These are phyloP conservation scores for Pilobolus umbonatus DNA, from an alignment of 192 early-diverging fungal genomes.

Conservation along the genomic window DNA sequence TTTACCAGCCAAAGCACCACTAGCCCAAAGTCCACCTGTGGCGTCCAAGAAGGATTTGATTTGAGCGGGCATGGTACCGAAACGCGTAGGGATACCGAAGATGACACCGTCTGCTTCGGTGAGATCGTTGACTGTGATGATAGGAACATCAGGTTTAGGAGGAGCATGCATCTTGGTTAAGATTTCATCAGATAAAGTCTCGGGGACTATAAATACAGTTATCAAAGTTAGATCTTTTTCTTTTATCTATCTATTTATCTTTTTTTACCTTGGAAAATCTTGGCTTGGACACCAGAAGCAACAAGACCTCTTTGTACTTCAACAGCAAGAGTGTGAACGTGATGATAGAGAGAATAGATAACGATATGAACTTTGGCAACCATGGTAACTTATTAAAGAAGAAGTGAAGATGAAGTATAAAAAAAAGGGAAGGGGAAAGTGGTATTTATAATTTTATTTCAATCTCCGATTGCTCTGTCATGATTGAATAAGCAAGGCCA, in stretches of 20 bases:
- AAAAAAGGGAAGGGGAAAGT: neutral
- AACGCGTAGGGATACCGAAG: constrained; percentile 64
- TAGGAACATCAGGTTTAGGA: constrained; percentile 40
- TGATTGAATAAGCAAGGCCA: no score
- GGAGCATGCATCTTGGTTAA: constrained; percentile 49
- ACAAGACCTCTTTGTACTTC: constrained; percentile 62
- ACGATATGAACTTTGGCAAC: constrained; percentile 29
- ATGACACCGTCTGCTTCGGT: constrained; percentile 49
- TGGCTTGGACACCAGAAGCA: constrained; percentile 31
- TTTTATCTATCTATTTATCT: neutral
- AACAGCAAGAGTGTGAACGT: constrained; percentile 66
- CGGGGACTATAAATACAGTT: constrained; percentile 20
- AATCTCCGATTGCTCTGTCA: no score
- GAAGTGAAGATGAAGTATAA: neutral
- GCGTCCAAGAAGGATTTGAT: constrained; percentile 53
- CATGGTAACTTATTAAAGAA: neutral
- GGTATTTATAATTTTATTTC: neutral
- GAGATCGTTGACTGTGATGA: constrained; percentile 36
- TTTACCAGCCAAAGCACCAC: constrained; percentile 62
- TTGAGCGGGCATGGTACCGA: constrained; percentile 68
- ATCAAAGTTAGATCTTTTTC: neutral
- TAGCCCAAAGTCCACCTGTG: constrained; percentile 35
- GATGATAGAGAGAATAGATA: constrained; percentile 48
- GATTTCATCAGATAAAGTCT: constrained; percentile 54
- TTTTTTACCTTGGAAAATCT: constrained; percentile 34